These are phyloP conservation scores for Cydonia oblonga DNA, from an alignment of 331 rosid genomes.

Conservation along the genomic window DNA sequence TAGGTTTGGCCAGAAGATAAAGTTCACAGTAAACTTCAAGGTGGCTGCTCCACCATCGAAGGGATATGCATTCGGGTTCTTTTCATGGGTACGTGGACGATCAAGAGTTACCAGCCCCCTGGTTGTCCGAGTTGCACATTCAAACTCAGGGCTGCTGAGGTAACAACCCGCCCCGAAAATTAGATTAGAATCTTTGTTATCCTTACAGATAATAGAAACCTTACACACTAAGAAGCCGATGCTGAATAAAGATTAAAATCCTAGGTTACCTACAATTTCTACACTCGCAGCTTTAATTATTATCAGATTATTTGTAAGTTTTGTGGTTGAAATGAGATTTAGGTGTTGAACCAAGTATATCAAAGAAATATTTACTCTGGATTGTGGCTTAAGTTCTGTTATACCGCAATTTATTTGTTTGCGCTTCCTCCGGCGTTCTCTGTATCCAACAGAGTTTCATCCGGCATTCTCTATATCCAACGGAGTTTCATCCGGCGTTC, in stretches of 20 bases:
- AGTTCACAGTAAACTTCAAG: constrained; percentile 47
- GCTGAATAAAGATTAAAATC: constrained; percentile 1
- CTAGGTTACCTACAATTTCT: too few relatives aligned
- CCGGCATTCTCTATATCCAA: too few relatives aligned
- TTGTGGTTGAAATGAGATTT: too few relatives aligned
- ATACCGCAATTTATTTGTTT: too few relatives aligned
- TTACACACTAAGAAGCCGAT: neutral
- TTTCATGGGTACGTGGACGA: constrained; percentile 43
- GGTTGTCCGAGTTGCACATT: constrained; percentile 38
- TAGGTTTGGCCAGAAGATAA: constrained; percentile 43
- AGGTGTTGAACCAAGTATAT: neutral
- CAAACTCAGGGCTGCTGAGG: constrained; percentile 36
- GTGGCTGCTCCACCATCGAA: constrained; percentile 42
- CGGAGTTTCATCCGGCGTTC: too few relatives aligned
- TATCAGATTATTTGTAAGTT: neutral
- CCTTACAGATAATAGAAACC: constrained; percentile 7
- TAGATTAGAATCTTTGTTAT: constrained; percentile 22
- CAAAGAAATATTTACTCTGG: neutral
- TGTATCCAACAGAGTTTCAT: neutral
- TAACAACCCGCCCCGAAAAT: constrained; percentile 17
- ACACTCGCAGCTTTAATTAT: neutral
- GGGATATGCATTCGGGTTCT: constrained; percentile 59
- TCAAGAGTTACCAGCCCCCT: constrained; percentile 50
- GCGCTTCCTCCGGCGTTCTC: neutral
- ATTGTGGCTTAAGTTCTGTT: too few relatives aligned